These are phyloP conservation scores for Teratosphaeria pseudoeucalypti DNA, from an alignment of 2,329 filamentous ascomycete species.

Conservation along the genomic window DNA sequence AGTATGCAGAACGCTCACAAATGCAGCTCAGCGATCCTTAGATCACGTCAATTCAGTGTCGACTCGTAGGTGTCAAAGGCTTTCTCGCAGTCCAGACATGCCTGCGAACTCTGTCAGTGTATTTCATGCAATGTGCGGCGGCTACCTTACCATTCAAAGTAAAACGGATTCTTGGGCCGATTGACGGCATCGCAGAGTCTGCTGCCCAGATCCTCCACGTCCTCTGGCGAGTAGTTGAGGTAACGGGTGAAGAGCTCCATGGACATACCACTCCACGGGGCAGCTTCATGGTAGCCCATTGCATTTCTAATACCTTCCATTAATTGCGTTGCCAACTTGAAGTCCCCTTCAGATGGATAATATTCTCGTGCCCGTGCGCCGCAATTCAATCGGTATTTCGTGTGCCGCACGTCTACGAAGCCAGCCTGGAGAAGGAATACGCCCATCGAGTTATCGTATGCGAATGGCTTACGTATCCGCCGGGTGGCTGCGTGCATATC, in stretches of 20 bases:
- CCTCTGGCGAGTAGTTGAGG: conserved; percentile 39
- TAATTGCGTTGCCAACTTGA: neutral
- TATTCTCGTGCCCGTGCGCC: conserved; percentile 33
- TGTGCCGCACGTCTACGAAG: conserved; percentile 51
- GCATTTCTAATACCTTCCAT: neutral
- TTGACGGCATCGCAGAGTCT: conserved; percentile 2
- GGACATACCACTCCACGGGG: conserved; percentile 11
- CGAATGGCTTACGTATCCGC: conserved; percentile 53
- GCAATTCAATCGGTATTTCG: neutral
- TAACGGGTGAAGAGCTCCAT: conserved; percentile 48
- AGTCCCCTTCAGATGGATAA: conserved; percentile 44
- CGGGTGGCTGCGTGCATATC: conserved; percentile 59
- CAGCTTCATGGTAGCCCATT: conserved; percentile 9
- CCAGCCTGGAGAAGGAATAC: conserved; percentile 57
- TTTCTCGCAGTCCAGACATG: conserved; percentile 39
- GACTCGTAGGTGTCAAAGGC: conserved; percentile 14
- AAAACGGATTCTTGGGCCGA: neutral
- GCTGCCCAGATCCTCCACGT: conserved; percentile 1
- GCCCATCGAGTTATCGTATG: conserved; percentile 52
- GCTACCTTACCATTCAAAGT: conserved; percentile 3
- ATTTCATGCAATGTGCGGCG: conserved; percentile 6
- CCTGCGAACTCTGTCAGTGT: conserved; percentile 17
- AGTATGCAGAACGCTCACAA: neutral
- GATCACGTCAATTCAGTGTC: neutral
- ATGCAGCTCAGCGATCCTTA: neutral